Conservation (phyloP, 805 yeast genomes). For the Yarrowia alimentaria region DNA sequence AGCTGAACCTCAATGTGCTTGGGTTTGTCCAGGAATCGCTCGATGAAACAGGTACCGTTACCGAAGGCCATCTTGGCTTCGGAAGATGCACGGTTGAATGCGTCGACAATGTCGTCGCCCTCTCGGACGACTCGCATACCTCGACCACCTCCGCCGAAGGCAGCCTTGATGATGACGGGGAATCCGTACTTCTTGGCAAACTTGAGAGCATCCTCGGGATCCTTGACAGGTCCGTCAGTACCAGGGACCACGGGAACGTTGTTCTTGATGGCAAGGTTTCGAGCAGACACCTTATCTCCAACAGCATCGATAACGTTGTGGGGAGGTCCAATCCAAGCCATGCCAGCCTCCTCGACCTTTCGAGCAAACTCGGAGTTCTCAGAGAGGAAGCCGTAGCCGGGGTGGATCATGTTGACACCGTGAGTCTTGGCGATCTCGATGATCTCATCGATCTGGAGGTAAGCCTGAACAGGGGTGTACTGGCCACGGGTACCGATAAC, state of each 20-base stretch:
- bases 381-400: conserved; percentile 87
- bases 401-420: conserved; percentile 82
- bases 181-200: conserved; percentile 84
- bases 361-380: conserved; percentile 92
- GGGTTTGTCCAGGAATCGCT: conserved; percentile 90
- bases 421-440: conserved; percentile 78
- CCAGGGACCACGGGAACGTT: conserved; percentile 96
- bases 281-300: conserved; percentile 95
- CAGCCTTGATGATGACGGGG: conserved; percentile 98
- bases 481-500: conserved; percentile 87
- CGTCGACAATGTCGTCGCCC: conserved; percentile 89
- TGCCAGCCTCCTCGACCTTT: conserved; percentile 85
- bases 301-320: conserved; percentile 85
- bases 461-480: conserved; percentile 93
- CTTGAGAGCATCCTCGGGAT: conserved; percentile 69
- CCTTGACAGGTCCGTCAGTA: conserved; percentile 92
- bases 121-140: conserved; percentile 99
- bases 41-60: conserved; percentile 96
- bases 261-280: conserved; percentile 77
- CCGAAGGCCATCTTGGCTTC: conserved; percentile 97
- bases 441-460: conserved; percentile 92
- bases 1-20: conserved; percentile 97
- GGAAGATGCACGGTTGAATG: conserved; percentile 87
- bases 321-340: conserved; percentile 95
- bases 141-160: conserved; percentile 99